Conservation (phyloP, 345 rosid genomes). For the Murraya paniculata region DNA sequence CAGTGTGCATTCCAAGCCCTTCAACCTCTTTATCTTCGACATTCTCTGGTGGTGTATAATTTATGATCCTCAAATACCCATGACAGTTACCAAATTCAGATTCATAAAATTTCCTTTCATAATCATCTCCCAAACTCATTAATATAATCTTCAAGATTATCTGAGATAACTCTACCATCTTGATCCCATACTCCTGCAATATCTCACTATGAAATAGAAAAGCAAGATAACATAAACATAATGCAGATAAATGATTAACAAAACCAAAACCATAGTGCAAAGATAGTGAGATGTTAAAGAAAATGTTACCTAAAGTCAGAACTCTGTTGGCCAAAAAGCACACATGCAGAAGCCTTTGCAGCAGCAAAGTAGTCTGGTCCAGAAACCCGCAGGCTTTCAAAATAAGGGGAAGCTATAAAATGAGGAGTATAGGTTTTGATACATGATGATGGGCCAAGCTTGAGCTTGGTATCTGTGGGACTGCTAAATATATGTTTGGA, state of each 20-base stretch:
- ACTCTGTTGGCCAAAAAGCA: conserved; percentile 40
- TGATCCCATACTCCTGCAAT: conserved; percentile 55
- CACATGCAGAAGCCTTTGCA: conserved; percentile 49
- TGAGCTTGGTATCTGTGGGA: conserved; percentile 58
- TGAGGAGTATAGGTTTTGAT: conserved; percentile 60
- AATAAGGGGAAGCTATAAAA: conserved; percentile 79
- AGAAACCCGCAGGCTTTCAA: conserved; percentile 62
- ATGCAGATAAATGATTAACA: conserved; percentile 11
- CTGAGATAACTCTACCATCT: conserved; percentile 55
- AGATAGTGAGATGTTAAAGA: not conserved
- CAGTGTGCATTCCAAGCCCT: conserved; percentile 80
- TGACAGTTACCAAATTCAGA: conserved; percentile 55
- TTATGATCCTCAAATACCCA: conserved; percentile 64
- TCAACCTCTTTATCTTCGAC: conserved; percentile 48
- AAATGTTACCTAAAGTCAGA: conserved; percentile 47
- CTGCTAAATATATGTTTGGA: conserved; percentile 47
- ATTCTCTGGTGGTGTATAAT: conserved; percentile 49
- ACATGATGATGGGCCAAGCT: conserved; percentile 51
- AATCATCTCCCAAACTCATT: conserved; percentile 42
- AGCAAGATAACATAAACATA: not conserved
- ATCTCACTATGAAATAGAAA: conserved; percentile 35
- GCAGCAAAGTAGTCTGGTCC: conserved; percentile 69
- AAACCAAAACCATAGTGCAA: not conserved
- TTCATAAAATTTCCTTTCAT: conserved; percentile 31
- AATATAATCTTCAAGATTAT: conserved; percentile 46